Base-by-base conservation (phyloP, 805 yeast genomes). In the Yarrowia hollandica region DNA sequence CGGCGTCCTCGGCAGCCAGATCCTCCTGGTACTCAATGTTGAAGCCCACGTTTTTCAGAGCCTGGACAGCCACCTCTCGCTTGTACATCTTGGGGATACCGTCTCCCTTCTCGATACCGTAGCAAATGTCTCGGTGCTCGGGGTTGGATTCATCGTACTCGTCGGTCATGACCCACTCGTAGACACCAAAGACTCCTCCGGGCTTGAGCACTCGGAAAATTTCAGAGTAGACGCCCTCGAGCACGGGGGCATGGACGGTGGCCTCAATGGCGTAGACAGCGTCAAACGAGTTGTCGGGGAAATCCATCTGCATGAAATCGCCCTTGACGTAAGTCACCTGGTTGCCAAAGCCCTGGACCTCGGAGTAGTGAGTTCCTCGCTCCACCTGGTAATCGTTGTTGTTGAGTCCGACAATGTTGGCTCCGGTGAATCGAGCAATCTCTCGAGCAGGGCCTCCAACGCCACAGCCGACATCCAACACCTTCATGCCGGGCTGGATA, bases 401-500 rank as follows among this genome's bases (percentile, higher is more conserved):
- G 79, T 92, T 92, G 68, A 92, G 80, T 55, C 99, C 99, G 63
- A 88, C 88, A 71, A 92, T 79, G 67, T 82, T 77, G 76, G 90
- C 86, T 68, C 86, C 90, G 55, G 98, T 86, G 79, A 92, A 92
- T 71, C 96, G 83, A 62, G 86, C 80, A 69, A 92, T 92, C 77
- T 94, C 97, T 74, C 97, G 86, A 19, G 96, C 97, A 68, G 99
- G 99, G 39, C 99, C 99, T 71, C 99, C 99, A 68, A 92, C 96
- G 80, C 99, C 99, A 78, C 99, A 94, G 48, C 99, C 99, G 60
- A 92, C 99, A 72, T 92, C 99, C 66, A 92, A 80, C 15, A 92
- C 99, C 69, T 85, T 84, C 89, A 87, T 88, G 66, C 83, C 81
- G 66, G 84, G 87, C 66, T 78, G 74, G 68, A 92, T 78, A 63